Percentiles rank a stretch among this genome's conserved stretches.
These are phyloP conservation scores for Stephanodiscus minutulus DNA, from an alignment of 108 stramenopile species.

Conservation along the genomic window DNA sequence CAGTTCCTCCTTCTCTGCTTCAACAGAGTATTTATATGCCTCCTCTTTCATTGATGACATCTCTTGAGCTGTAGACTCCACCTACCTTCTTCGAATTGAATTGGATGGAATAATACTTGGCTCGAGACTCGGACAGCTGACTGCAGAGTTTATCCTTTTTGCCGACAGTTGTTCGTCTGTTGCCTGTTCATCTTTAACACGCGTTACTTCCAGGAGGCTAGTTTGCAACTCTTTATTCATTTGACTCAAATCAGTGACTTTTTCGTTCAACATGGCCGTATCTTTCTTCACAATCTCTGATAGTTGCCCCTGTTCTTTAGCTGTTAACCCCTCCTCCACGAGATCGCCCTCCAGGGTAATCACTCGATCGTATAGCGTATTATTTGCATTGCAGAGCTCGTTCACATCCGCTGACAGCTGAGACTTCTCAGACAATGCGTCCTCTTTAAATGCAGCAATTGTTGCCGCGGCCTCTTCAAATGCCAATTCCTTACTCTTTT, in stretches of 20 bases:
- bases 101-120: too few species aligned
- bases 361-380: not conserved
- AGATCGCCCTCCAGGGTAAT: not conserved
- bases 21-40: not conserved
- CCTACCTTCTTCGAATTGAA: too few species aligned
- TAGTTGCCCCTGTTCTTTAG: not conserved
- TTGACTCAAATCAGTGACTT: slow-evolving; percentile 7
- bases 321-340: not conserved
- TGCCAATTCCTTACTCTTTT: not conserved
- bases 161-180: too few species aligned
- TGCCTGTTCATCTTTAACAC: slow-evolving; percentile 9
- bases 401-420: not conserved
- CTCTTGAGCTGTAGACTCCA: slow-evolving; percentile 4
- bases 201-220: slow-evolving; percentile 1
- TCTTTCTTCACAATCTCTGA: slow-evolving; percentile 18
- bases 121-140: too few species aligned
- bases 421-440: not conserved
- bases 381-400: not conserved
- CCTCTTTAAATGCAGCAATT: not conserved
- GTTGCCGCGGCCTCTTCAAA: not conserved
- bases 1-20: slow-evolving; percentile 16
- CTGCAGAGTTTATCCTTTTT: too few species aligned
- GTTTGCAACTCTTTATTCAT: slow-evolving; percentile 12
- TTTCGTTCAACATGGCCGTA: slow-evolving; percentile 1
- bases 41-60: slow-evolving; percentile 8